Percentiles rank a stretch among this genome's conserved stretches.
Evolutionary conservation across 1,139 yeast species (phyloP).

Genomic region (Pneumocystis canis): DNA sequence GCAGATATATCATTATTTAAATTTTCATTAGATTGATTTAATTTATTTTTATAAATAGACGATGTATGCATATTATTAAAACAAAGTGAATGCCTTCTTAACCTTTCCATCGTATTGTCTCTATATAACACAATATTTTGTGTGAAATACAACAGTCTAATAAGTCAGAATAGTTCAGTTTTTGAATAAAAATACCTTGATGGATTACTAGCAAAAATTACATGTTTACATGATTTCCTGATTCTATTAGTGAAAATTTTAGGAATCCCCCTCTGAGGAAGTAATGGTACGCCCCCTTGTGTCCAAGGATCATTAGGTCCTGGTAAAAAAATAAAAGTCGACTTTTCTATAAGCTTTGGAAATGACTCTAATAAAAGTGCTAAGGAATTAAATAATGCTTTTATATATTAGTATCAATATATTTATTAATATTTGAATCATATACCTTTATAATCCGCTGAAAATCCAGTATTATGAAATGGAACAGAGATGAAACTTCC

Average conservation of each 20-base stretch:
- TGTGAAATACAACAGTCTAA: slow-evolving; percentile 39
- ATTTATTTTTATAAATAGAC: background rate
- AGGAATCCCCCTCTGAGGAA: slow-evolving; percentile 63
- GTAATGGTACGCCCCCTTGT: slow-evolving; percentile 49
- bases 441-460: slow-evolving; percentile 48
- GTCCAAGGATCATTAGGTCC: slow-evolving; percentile 94
- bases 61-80: background rate
- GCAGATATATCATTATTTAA: slow-evolving; percentile 14
- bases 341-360: slow-evolving; percentile 31
- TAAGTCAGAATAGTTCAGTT: background rate
- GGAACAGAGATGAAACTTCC: slow-evolving; percentile 66
- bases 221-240: slow-evolving; percentile 46
- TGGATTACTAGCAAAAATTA: slow-evolving; percentile 68
- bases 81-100: slow-evolving; percentile 52
- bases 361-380: slow-evolving; percentile 41
- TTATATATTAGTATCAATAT: slow-evolving; percentile 5
- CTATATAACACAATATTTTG: slow-evolving; percentile 67
- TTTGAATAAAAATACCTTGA: slow-evolving; percentile 36
- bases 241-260: slow-evolving; percentile 52
- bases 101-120: slow-evolving; percentile 55
- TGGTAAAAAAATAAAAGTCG: slow-evolving; percentile 56
- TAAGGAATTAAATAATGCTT: slow-evolving; percentile 36
- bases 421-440: background rate
- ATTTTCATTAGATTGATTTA: slow-evolving; percentile 6
- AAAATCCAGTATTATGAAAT: slow-evolving; percentile 35